Percentiles rank a stretch among this genome's conserved stretches.
These are phyloP conservation scores for Nemania serpens DNA, from an alignment of 2,329 filamentous ascomycete species.

Conservation along the genomic window DNA sequence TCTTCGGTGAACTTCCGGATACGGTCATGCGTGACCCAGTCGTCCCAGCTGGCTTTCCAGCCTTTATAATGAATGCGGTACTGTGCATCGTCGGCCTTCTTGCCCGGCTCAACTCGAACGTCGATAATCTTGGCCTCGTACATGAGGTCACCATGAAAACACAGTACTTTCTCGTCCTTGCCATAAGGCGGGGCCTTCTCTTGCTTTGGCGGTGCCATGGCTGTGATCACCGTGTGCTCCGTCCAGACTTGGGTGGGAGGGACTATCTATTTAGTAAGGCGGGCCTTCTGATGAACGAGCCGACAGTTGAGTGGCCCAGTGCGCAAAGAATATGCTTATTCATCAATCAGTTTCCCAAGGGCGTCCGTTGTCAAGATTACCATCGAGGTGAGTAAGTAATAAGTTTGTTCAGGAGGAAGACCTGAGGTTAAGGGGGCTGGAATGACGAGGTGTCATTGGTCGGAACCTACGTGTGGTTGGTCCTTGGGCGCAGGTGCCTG, in stretches of 20 bases:
- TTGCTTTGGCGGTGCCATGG: slow-evolving; percentile 49
- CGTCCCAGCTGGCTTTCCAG: slow-evolving; percentile 99
- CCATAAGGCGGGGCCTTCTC: slow-evolving; percentile 53
- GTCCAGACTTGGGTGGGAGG: background rate
- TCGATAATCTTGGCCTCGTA: slow-evolving; percentile 98
- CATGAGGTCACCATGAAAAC: slow-evolving; percentile 95
- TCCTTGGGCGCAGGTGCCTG: background rate
- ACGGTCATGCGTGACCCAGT: slow-evolving; percentile 94
- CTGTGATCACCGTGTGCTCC: background rate
- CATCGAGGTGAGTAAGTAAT: background rate
- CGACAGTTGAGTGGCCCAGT: background rate
- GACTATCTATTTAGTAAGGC: background rate
- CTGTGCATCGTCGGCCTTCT: slow-evolving; percentile 67
- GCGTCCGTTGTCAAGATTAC: background rate
- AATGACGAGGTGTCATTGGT: slow-evolving; percentile 2
- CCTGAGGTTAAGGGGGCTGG: slow-evolving; percentile 2
- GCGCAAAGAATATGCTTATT: background rate
- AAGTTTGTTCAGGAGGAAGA: background rate
- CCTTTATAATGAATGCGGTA: slow-evolving; percentile 99
- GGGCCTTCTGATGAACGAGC: background rate
- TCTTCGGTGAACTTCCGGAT: slow-evolving; percentile 94
- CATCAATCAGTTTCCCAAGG: background rate
- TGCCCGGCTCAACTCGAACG: slow-evolving; percentile 46
- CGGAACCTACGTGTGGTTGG: slow-evolving; percentile 1
- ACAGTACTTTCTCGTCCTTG: slow-evolving; percentile 93